Conservation (phyloP, 2,329 filamentous ascomycete species). For the Neopestalotiopsis rosae region DNA sequence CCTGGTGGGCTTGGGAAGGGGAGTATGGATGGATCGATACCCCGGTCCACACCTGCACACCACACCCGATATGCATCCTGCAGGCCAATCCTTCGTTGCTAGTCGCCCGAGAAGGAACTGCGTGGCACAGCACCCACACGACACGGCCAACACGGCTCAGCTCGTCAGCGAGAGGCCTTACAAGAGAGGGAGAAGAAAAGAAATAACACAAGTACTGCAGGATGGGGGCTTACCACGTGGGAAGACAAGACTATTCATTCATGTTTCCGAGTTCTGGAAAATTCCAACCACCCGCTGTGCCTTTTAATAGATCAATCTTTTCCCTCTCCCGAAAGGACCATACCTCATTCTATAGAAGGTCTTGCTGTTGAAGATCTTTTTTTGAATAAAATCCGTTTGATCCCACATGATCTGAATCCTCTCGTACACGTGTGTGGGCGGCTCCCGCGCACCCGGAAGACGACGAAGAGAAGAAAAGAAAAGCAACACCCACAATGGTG, state of each 20-base stretch:
- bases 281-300: background rate
- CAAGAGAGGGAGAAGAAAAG: background rate
- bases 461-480: too few species aligned
- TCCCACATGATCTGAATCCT: background rate
- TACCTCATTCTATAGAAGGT: background rate
- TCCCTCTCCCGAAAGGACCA: background rate
- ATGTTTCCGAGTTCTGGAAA: background rate
- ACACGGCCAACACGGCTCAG: background rate
- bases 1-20: background rate
- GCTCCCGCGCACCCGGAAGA: background rate
- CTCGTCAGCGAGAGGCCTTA: background rate
- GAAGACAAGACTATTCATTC: background rate
- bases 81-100: background rate
- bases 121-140: background rate
- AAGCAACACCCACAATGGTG: background rate
- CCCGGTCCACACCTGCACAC: background rate
- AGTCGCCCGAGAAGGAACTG: background rate
- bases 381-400: background rate
- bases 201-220: background rate
- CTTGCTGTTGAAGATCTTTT: background rate
- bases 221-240: background rate
- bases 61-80: background rate
- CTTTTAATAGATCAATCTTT: background rate
- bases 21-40: background rate
- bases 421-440: background rate